Evolutionary conservation across 352 stramenopile genomes (phyloP), one percentile per base, ranked within the genome.

Genomic region (Achlya hypogyna): DNA sequence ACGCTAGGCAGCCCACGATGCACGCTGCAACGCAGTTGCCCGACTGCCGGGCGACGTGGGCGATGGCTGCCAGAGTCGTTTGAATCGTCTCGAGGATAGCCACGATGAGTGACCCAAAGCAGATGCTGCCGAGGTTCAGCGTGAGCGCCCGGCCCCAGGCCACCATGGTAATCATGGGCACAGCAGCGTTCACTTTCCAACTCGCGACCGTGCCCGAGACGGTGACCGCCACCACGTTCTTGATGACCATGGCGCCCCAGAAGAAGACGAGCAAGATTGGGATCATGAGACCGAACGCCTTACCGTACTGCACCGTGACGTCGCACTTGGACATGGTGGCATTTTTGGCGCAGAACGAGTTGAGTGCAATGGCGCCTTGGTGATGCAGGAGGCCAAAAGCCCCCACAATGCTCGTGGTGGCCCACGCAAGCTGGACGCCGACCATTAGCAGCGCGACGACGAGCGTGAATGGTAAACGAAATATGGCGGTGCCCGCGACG

Each of bases 261-360:
- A 96, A 97, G 75, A 95, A 98, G 51, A 91, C 86, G 20, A 98
- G 51, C 38, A 98, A 69, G 71, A 98, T 89, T n/a, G 81, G 72
- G 69, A 96, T 93, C 16, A 91, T 71, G 62, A 90, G 74, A 16
- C 80, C 81, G 22, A 92, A 28, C 35, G 87, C 80, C 0, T 77
- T 70, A 10, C 78, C 79, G 0, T 72, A 75, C 38, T 75, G 64
- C 63, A 78, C 76, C 47, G 78, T 70, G 38, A 88, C 53, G 9
- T 82, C 69, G 68, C 85, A 91, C 31, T 71, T 75, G 14, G 78
- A 62, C 0, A 60, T 65, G 18, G 78, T 84, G 14, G 81, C 75
- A 58, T 78, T 75, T 34, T 63, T 38, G 2, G 69, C 43, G 70
- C 85, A 91, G 31, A 71, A 42, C 54, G 74, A 66, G 34, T 51